These are phyloP conservation scores for Ceratocystis colombiana DNA, from an alignment of 2,329 filamentous ascomycete species.

Conservation along the genomic window DNA sequence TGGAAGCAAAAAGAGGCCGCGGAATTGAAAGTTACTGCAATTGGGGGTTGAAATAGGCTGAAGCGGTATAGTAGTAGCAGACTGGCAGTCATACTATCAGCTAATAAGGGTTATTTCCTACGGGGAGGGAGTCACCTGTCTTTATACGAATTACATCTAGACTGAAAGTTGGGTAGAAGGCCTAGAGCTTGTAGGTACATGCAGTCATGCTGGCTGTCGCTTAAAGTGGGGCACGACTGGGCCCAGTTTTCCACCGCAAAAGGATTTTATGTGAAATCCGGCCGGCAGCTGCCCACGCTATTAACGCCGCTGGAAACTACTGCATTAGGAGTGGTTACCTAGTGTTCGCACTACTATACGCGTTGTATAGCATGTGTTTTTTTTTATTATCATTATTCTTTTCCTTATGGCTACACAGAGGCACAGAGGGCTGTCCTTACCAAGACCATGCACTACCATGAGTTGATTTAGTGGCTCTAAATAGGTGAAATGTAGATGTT, in stretches of 20 bases:
- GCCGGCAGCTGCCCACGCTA: not conserved
- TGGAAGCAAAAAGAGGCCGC: not conserved
- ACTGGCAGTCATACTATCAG: not conserved
- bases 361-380: too few relatives aligned
- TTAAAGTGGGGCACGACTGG: slow-evolving; percentile 1
- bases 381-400: too few relatives aligned
- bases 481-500: too few relatives aligned
- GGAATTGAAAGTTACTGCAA: not conserved
- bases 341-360: not conserved
- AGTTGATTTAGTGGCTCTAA: too few relatives aligned
- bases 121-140: too few relatives aligned
- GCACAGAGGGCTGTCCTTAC: too few relatives aligned
- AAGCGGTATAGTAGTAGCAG: too few relatives aligned
- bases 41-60: not conserved
- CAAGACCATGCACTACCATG: too few relatives aligned
- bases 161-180: too few relatives aligned
- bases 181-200: not conserved
- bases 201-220: not conserved
- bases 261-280: not conserved
- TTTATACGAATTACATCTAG: too few relatives aligned
- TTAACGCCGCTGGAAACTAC: not conserved
- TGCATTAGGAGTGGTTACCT: not conserved
- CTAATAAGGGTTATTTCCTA: too few relatives aligned
- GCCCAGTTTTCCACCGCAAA: not conserved
- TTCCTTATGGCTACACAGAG: too few relatives aligned